Conservation (phyloP, 176 grass and related monocot genomes). For the Secale cereale region DNA sequence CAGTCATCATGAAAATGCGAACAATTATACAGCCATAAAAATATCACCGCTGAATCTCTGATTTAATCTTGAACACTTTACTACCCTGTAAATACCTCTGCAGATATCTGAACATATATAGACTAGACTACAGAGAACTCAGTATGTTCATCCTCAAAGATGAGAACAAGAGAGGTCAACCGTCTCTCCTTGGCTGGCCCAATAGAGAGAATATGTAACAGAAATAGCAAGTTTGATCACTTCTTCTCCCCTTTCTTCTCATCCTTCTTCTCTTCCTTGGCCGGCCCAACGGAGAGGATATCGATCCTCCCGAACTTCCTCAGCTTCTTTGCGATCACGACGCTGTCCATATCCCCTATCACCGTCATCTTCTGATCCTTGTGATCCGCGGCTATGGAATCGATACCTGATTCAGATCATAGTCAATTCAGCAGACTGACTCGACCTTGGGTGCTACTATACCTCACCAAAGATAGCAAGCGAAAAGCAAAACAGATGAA, state of each 20-base stretch:
- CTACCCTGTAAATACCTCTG: background rate
- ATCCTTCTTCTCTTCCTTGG: slow-evolving; percentile 80
- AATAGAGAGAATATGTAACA: background rate
- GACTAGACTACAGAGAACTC: background rate
- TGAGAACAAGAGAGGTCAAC: too few relatives aligned
- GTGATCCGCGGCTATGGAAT: slow-evolving; percentile 67
- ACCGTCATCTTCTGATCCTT: slow-evolving; percentile 80
- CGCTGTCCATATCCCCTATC: slow-evolving; percentile 77
- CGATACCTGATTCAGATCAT: slow-evolving; percentile 53
- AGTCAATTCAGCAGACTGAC: background rate
- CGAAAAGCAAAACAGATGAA: background rate
- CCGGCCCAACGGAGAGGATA: slow-evolving; percentile 65
- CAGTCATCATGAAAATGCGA: background rate
- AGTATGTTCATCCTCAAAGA: background rate
- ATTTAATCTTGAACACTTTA: background rate
- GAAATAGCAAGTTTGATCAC: background rate
- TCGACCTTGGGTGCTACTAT: background rate
- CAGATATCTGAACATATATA: background rate
- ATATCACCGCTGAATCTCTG: too few relatives aligned
- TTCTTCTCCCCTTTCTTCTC: slow-evolving; percentile 71
- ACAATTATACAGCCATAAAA: too few relatives aligned
- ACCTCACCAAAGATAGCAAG: background rate
- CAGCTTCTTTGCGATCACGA: slow-evolving; percentile 67
- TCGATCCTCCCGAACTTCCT: slow-evolving; percentile 79
- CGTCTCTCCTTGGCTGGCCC: too few relatives aligned